phyloP scores from a whole-genome alignment of 202 grass and related monocot species.

The Cymbopogon flexuosus region DNA sequence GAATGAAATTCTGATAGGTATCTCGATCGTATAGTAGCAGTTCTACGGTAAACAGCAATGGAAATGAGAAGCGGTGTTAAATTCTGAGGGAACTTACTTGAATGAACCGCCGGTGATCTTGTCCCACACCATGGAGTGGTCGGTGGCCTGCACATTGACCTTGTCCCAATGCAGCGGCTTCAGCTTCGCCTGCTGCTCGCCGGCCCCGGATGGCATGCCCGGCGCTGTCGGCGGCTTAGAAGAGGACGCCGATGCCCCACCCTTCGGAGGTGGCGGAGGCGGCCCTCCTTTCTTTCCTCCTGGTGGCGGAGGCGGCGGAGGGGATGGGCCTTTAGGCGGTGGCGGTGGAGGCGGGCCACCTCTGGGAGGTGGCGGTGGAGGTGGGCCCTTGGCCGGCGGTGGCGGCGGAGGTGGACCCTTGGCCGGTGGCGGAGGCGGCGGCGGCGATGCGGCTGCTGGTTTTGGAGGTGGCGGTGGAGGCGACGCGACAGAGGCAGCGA shows the following conservation, averaged over 20 bases:
- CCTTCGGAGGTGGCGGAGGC: conserved; percentile 44
- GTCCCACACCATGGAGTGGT: conserved; percentile 99
- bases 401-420: neutral
- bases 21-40: neutral
- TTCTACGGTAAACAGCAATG: neutral
- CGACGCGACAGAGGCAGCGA: neutral
- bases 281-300: conserved; percentile 43
- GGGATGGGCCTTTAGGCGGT: conserved; percentile 31
- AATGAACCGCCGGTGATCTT: conserved; percentile 77
- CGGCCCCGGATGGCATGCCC: conserved; percentile 26
- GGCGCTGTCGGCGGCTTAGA: conserved; percentile 61
- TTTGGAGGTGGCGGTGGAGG: conserved; percentile 24
- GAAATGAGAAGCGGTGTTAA: conserved; percentile 10
- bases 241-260: conserved; percentile 33
- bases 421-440: neutral
- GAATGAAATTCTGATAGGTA: neutral
- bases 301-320: conserved; percentile 43
- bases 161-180: conserved; percentile 97
- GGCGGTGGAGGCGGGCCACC: conserved; percentile 46
- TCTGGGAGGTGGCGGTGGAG: conserved; percentile 27
- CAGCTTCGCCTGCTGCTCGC: conserved; percentile 55
- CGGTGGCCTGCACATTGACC: conserved; percentile 57
- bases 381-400: neutral
- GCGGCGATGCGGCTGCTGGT: conserved; percentile 11
- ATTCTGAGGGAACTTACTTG: conserved; percentile 54